Percentiles rank a stretch among this genome's conserved stretches.
phyloP scores from a whole-genome alignment of 257 asterid species.

The Ilex aquifolium region DNA sequence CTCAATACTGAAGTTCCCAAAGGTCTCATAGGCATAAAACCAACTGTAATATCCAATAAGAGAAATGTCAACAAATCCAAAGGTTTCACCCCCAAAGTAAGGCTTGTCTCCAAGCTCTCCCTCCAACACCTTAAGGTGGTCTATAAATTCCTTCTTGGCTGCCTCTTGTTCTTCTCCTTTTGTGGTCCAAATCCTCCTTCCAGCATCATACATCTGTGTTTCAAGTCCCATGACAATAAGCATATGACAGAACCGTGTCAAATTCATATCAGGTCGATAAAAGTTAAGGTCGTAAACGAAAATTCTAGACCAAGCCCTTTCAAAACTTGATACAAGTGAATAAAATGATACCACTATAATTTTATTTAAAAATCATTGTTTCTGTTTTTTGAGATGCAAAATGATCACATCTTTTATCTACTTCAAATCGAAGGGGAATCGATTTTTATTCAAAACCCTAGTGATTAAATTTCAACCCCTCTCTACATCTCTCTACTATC shows the following conservation, averaged over 20 bases:
- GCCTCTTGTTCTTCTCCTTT: constrained; percentile 38
- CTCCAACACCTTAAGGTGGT: constrained; percentile 26
- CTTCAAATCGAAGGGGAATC: no score
- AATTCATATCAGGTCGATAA: no score
- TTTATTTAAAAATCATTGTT: background rate
- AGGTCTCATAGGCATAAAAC: constrained; percentile 33
- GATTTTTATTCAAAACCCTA: no score
- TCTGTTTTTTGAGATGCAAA: background rate
- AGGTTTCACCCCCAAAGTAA: constrained; percentile 40
- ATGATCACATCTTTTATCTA: no score
- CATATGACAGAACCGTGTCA: background rate
- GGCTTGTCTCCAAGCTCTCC: constrained; percentile 36
- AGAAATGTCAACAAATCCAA: constrained; percentile 36
- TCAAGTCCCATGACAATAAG: background rate
- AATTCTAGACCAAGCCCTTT: no score
- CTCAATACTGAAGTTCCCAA: constrained; percentile 27
- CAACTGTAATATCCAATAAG: constrained; percentile 20
- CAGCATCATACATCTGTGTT: constrained; percentile 20
- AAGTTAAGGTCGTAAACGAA: no score
- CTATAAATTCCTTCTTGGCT: constrained; percentile 27
- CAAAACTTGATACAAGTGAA: no score
- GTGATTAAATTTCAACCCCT: no score
- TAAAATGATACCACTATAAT: background rate
- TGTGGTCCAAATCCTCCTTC: constrained; percentile 18
- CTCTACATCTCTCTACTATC: no score